phyloP scores from a whole-genome alignment of 2,329 filamentous ascomycete species.

The Raffaelea deltoideospora region DNA sequence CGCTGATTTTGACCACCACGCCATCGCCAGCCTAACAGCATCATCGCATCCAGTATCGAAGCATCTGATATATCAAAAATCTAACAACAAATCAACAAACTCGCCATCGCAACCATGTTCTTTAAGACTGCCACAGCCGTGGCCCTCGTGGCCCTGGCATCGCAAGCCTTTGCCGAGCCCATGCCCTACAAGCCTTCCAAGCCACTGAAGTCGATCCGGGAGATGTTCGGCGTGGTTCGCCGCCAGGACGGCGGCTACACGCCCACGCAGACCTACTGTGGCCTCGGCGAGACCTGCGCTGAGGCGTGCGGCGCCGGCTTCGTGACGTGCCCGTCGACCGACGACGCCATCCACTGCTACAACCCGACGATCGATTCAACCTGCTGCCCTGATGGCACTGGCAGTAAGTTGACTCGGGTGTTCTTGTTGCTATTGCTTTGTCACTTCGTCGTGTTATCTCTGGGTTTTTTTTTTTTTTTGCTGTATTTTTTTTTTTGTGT shows the following conservation, averaged over 20 bases:
- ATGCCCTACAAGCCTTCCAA: conserved; percentile 17
- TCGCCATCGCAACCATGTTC: conserved; percentile 21
- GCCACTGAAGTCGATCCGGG: conserved; percentile 17
- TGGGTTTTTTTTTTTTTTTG: background rate
- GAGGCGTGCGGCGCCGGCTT: conserved; percentile 38
- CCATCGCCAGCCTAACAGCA: background rate
- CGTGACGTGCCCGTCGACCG: conserved; percentile 31
- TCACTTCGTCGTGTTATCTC: no score
- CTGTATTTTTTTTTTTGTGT: background rate
- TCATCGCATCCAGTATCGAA: background rate
- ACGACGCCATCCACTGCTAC: conserved; percentile 41
- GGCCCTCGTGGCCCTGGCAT: conserved; percentile 25
- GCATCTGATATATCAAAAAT: background rate
- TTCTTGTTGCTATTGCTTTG: no score
- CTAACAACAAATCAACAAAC: background rate
- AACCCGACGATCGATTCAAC: conserved; percentile 33
- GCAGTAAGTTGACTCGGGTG: conserved; percentile 29
- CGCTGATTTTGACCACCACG: background rate
- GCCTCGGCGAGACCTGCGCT: conserved; percentile 33
- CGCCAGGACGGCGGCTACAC: conserved; percentile 32
- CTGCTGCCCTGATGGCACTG: conserved; percentile 41
- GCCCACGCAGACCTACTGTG: conserved; percentile 32
- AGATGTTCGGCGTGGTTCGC: conserved; percentile 25
- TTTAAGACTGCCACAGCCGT: conserved; percentile 25
- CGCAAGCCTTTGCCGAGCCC: conserved; percentile 17